These are phyloP conservation scores for Telfairia occidentalis DNA, from an alignment of 331 rosid genomes.

Conservation along the genomic window DNA sequence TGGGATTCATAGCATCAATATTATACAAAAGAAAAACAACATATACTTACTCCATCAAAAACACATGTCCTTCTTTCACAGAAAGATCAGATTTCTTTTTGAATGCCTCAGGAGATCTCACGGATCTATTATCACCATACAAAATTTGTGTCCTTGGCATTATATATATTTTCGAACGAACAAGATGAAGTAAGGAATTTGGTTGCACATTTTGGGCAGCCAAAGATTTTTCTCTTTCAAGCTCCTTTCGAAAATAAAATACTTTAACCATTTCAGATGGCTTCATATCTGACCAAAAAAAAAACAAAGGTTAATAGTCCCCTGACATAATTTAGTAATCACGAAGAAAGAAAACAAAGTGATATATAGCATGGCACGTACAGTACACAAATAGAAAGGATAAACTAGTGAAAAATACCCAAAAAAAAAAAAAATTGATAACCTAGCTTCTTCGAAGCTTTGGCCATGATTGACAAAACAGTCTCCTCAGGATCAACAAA, in stretches of 20 bases:
- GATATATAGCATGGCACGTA: background rate
- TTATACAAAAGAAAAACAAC: background rate
- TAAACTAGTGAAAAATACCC: slow-evolving; percentile 11
- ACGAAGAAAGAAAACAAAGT: background rate
- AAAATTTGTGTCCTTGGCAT: slow-evolving; percentile 67
- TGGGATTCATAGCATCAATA: background rate
- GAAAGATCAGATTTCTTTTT: slow-evolving; percentile 92
- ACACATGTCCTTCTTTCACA: slow-evolving; percentile 87
- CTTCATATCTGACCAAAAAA: slow-evolving; percentile 58
- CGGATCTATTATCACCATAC: slow-evolving; percentile 73
- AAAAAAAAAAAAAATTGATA: slow-evolving; percentile 21
- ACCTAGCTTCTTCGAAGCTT: slow-evolving; percentile 97
- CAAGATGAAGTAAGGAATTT: slow-evolving; percentile 86
- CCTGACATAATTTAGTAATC: background rate
- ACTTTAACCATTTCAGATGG: slow-evolving; percentile 55
- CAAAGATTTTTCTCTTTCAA: slow-evolving; percentile 63
- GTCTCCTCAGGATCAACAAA: slow-evolving; percentile 75
- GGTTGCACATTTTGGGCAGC: slow-evolving; percentile 69
- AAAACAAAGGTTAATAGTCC: background rate
- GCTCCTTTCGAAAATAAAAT: slow-evolving; percentile 68
- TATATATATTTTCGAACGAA: slow-evolving; percentile 64
- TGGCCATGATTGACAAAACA: slow-evolving; percentile 57
- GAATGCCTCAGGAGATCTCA: slow-evolving; percentile 95
- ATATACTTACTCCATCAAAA: slow-evolving; percentile 80
- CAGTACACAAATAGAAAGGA: background rate